Conservation (phyloP, 805 yeast genomes). For the Wickerhamomyces mucosus region DNA sequence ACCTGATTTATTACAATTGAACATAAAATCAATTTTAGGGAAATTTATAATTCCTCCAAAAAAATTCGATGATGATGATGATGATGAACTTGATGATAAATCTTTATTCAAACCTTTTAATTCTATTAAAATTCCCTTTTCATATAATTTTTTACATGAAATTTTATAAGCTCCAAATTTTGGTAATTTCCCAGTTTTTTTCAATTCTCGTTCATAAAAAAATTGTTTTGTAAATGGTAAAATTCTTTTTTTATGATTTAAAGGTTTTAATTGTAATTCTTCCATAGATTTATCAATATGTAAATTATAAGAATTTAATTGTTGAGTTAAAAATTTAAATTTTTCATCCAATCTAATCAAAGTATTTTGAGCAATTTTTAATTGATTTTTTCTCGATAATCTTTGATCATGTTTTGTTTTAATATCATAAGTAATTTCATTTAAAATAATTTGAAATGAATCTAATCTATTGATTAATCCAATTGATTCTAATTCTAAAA, state of each 20-base stretch:
- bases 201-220: constrained; percentile 63
- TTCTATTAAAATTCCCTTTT: constrained; percentile 56
- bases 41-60: constrained; percentile 36
- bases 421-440: constrained; percentile 79
- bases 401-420: constrained; percentile 43
- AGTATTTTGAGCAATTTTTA: constrained; percentile 35
- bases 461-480: constrained; percentile 58
- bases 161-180: constrained; percentile 73
- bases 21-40: constrained; percentile 63
- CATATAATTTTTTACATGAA: constrained; percentile 65
- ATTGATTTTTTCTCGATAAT: constrained; percentile 34
- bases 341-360: constrained; percentile 35
- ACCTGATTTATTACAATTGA: constrained; percentile 68
- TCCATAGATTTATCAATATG: constrained; percentile 43
- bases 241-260: constrained; percentile 19
- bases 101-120: constrained; percentile 40
- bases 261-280: constrained; percentile 34
- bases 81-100: constrained; percentile 26
- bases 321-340: constrained; percentile 31
- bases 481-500: constrained; percentile 63
- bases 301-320: constrained; percentile 32
- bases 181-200: constrained; percentile 56
- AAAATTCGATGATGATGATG: constrained; percentile 22
- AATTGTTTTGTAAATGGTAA: constrained; percentile 64
- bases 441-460: constrained; percentile 69